Evolutionary conservation across 148 eudicot species (phyloP), one percentile per base, ranked within the genome.

Genomic region (Amaranthus hypochondriacus): DNA sequence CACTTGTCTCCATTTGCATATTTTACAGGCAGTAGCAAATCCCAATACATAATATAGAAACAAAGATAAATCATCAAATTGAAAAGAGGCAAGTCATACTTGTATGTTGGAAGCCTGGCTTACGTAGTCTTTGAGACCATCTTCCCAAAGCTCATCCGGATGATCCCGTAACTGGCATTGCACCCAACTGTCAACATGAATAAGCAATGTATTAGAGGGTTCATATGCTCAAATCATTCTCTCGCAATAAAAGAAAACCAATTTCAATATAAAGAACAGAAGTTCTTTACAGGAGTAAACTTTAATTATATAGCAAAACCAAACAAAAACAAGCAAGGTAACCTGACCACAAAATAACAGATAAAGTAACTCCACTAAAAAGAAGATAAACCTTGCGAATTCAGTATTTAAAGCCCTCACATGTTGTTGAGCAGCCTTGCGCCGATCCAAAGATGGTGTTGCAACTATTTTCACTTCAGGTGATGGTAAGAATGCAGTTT

Each of bases 131-230:
- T 76, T 83, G 57, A 81, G 76, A 74, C 99, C 99, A 85, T 95
- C 99, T 84, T 92, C 96, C 99, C 97, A 95, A 66, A 95, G 94
- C 79, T 95, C 99, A 81, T 95, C 99, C 0, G 90, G 91, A 70
- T 95, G 96, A 79, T 89, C 87, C 61, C 82, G 87, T 76, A 92
- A 79, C 64, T 95, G 97, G 78, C 85, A 75, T 82, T 95, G 97
- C 78, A 95, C 88, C 99, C 99, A 95, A 77, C 99, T 95, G 89
- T 72, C 79, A 12, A 62, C 70, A 78, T 15, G 43, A 68, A 64
- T 47, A 75, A 78, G 69, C 48, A 69, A 55, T 46, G 68, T 46
- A 28, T 72, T 28, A 73, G 28, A 74, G 6, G 39, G 39, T 28
- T 28, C 39, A 28, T 28, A 28, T 0, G 39, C 39, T 28, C 39